These are phyloP conservation scores for Coccinonectria pachysandricola DNA, from an alignment of 2,329 filamentous ascomycete genomes.

Conservation along the genomic window DNA sequence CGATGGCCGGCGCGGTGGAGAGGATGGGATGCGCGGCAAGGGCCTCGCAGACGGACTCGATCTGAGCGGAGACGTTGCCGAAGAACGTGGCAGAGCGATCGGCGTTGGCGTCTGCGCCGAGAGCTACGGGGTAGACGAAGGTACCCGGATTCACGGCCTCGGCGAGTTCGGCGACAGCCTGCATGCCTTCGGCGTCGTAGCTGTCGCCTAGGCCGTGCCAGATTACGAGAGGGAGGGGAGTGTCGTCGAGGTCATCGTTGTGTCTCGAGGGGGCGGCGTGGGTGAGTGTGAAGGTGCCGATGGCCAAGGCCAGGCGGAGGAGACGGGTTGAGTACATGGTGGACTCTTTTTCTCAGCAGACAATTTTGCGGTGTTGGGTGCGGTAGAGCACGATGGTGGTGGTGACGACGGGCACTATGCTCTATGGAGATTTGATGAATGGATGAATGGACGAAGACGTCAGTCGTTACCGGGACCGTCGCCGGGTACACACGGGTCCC, in stretches of 20 bases:
- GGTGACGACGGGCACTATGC: too few species aligned
- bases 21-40: conserved; percentile 69
- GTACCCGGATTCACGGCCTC: conserved; percentile 70
- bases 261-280: conserved; percentile 11
- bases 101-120: conserved; percentile 52
- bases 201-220: conserved; percentile 81
- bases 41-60: conserved; percentile 66
- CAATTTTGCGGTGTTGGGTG: too few species aligned
- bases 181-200: conserved; percentile 66
- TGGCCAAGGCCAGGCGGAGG: conserved; percentile 19
- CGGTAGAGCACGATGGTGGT: too few species aligned
- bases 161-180: conserved; percentile 59
- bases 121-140: conserved; percentile 67
- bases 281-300: conserved; percentile 21
- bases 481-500: too few species aligned
- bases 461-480: too few species aligned
- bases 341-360: too few species aligned
- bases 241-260: conserved; percentile 38
- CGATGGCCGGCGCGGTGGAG: conserved; percentile 69
- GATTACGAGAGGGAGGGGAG: conserved; percentile 80
- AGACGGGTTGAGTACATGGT: conserved; percentile 11
- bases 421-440: too few species aligned
- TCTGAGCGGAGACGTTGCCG: conserved; percentile 75
- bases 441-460: too few species aligned
- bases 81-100: conserved; percentile 84